phyloP scores from a whole-genome alignment of 345 rosid genomes.

The Eucalyptus tenuipes region DNA sequence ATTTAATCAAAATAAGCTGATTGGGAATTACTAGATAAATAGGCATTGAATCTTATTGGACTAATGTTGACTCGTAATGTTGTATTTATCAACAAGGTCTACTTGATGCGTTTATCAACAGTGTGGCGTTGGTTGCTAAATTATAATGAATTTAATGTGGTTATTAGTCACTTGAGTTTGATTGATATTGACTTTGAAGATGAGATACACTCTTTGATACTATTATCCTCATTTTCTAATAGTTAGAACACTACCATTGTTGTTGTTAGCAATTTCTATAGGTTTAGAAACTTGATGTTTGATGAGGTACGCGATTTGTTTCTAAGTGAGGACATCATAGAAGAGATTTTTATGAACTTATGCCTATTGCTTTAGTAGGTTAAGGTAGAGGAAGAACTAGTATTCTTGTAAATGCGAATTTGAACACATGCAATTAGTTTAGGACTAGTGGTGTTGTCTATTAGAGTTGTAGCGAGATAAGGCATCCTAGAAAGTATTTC shows the following conservation, averaged over 20 bases:
- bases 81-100: neutral
- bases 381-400: neutral
- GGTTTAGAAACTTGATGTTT: neutral
- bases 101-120: neutral
- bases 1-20: neutral
- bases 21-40: neutral
- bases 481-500: neutral
- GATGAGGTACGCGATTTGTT: neutral
- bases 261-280: neutral
- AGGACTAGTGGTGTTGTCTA: neutral
- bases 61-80: neutral
- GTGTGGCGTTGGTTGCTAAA: accelerated
- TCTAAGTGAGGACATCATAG: neutral
- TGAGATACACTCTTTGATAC: neutral
- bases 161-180: neutral
- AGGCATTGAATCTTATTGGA: neutral
- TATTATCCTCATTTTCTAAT: neutral
- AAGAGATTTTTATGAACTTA: neutral
- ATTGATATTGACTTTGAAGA: neutral
- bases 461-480: neutral
- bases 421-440: neutral
- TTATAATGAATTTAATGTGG: neutral
- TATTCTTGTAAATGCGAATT: neutral
- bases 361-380: neutral
- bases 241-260: neutral